These are phyloP conservation scores for Nitzschia palea DNA, from an alignment of 108 stramenopile genomes.

Conservation along the genomic window DNA sequence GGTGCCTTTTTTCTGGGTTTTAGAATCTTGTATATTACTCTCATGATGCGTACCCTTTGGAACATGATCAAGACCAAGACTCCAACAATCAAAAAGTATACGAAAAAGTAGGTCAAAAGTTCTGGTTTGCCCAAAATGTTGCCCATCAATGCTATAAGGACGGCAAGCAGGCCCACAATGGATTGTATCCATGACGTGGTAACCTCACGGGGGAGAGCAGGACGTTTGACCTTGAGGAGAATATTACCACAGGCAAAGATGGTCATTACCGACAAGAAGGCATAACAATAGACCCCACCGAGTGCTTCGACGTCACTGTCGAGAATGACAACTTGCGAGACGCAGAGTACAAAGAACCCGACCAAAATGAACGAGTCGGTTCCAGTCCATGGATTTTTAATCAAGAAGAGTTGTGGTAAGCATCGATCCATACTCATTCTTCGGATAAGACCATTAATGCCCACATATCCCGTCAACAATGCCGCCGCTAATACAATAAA, in stretches of 20 bases:
- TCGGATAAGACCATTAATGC: slow-evolving; percentile 62
- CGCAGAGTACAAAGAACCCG: slow-evolving; percentile 59
- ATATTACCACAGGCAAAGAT: slow-evolving; percentile 69
- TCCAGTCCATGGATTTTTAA: slow-evolving; percentile 53
- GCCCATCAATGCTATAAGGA: slow-evolving; percentile 40
- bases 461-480: slow-evolving; percentile 68
- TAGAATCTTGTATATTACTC: slow-evolving; percentile 37
- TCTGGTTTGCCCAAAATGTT: slow-evolving; percentile 64
- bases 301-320: slow-evolving; percentile 58
- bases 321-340: slow-evolving; percentile 42
- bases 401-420: slow-evolving; percentile 64
- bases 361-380: slow-evolving; percentile 58
- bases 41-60: slow-evolving; percentile 45
- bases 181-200: slow-evolving; percentile 36
- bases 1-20: background rate
- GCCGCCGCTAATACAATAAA: slow-evolving; percentile 70
- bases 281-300: slow-evolving; percentile 62
- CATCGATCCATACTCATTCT: slow-evolving; percentile 72
- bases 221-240: slow-evolving; percentile 67
- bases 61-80: slow-evolving; percentile 54
- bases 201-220: slow-evolving; percentile 52
- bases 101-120: slow-evolving; percentile 53
- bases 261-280: slow-evolving; percentile 63
- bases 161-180: slow-evolving; percentile 40
- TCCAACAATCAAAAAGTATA: slow-evolving; percentile 58